Base-by-base conservation (phyloP, 164 flowering plant species). In the Vitis amurensis region DNA sequence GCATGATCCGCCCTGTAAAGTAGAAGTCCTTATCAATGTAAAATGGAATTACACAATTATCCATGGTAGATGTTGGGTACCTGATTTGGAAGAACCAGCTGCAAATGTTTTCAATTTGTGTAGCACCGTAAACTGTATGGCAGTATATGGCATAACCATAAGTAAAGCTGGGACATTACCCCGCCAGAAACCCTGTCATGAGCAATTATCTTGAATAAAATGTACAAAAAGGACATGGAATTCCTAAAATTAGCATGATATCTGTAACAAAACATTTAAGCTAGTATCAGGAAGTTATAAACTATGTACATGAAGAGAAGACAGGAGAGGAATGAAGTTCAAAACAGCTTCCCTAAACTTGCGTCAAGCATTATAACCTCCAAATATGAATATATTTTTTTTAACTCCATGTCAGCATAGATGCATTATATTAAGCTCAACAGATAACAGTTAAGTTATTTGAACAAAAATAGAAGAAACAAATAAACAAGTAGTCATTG, bases 141-240 rank as follows among this genome's bases (percentile, higher is more conserved):
- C 87, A 56, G 93, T 88, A 67, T 95, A 95, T 55, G 97, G 98
- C 99, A 95, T 89, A 71, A 91, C 98, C 98, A 95, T 93, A 55
- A 95, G 97, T 44, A 95, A 81, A 12, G 96, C 99, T 1, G 99
- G 99, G 67, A 93, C 97, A 87, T 93, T 95, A 29, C 99, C 99
- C 55, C 97, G 89, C 99, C 99, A 95, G 80, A 95, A 93, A 30
- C 99, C 99, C 99, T 91, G 80, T 66, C 59, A 74, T 48, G 50
- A 78, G 59, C 48, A 73, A 23, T 4, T 7, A 31, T 47, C 23
- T 44, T 59, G 12, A 58, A 61, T 27, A 6, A 31, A 48, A 14
- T 55, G 50, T 50, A 37, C 55, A 67, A 55, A 55, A 60, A 66
- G 48, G 37, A 61, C 9, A 55, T 11, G n/a, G n/a, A n/a, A n/a